Conservation (phyloP, 2,329 filamentous ascomycete species). For the Trichoderma oligosporum region DNA sequence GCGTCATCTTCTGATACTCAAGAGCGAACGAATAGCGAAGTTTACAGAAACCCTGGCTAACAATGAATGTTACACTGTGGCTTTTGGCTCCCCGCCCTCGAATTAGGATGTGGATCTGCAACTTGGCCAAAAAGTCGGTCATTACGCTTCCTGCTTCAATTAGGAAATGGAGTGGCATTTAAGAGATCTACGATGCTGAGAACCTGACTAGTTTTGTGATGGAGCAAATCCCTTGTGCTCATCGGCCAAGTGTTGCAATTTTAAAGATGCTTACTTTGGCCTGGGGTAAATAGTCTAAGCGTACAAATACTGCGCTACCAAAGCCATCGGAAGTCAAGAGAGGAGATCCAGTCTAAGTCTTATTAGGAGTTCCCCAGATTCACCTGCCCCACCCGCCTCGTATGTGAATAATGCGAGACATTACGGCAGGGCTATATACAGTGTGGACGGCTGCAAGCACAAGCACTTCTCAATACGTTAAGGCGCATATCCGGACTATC, state of each 20-base stretch:
- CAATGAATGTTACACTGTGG: not conserved
- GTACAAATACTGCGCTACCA: not conserved
- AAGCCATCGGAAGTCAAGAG: not conserved
- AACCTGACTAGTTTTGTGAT: not conserved
- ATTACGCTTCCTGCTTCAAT: conserved; percentile 11
- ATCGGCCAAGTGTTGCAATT: not conserved
- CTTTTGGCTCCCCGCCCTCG: not conserved
- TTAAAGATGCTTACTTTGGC: not conserved
- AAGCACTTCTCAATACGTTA: not conserved
- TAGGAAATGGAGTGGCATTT: conserved; percentile 6
- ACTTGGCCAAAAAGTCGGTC: not conserved
- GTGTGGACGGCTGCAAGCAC: not conserved
- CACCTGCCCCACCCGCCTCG: conserved; percentile 1
- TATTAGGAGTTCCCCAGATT: not conserved
- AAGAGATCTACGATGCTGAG: not conserved
- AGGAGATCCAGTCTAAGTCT: not conserved
- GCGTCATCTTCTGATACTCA: not conserved
- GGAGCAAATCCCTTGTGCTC: not conserved
- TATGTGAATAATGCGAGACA: conserved; percentile 4
- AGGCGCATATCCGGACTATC: not conserved
- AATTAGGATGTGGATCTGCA: not conserved
- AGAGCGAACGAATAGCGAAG: not conserved
- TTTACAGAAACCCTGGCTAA: not conserved
- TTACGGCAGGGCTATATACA: not conserved
- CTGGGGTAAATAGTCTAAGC: not conserved